These are phyloP conservation scores for Gossypium bickii DNA, from an alignment of 345 rosid genomes.

Conservation along the genomic window DNA sequence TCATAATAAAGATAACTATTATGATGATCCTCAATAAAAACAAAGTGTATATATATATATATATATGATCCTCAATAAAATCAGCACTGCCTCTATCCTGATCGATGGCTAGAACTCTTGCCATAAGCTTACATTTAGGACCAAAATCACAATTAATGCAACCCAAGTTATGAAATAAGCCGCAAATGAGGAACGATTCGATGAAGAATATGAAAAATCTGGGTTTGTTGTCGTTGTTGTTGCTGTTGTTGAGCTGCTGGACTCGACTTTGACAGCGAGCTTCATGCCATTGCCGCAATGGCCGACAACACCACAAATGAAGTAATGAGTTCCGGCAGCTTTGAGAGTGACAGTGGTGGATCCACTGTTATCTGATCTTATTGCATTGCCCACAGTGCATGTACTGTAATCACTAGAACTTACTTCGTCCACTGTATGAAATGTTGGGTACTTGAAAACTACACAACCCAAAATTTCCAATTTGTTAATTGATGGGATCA, in stretches of 20 bases:
- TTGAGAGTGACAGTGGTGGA: slow-evolving; percentile 71
- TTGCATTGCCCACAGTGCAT: slow-evolving; percentile 59
- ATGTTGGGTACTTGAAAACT: slow-evolving; percentile 67
- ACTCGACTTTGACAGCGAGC: slow-evolving; percentile 52
- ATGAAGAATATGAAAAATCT: neutral
- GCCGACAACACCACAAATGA: slow-evolving; percentile 55
- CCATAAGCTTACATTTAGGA: neutral
- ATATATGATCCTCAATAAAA: no score
- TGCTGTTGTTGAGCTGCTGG: slow-evolving; percentile 14
- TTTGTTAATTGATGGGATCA: no score
- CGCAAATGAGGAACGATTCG: neutral
- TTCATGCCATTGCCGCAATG: slow-evolving; percentile 76
- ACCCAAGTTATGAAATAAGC: neutral
- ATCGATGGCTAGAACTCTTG: neutral
- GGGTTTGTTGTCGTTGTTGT: neutral
- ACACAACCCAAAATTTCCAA: neutral
- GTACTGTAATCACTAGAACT: slow-evolving; percentile 69
- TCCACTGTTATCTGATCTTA: slow-evolving; percentile 57
- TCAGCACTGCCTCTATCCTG: slow-evolving; percentile 9
- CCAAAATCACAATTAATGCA: neutral
- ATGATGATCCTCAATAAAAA: neutral
- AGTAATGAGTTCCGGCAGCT: slow-evolving; percentile 69
- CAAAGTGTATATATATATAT: neutral
- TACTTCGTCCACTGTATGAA: slow-evolving; percentile 82
- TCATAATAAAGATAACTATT: neutral